Conservation (phyloP, 257 asterid species). For the Vinca minor region DNA sequence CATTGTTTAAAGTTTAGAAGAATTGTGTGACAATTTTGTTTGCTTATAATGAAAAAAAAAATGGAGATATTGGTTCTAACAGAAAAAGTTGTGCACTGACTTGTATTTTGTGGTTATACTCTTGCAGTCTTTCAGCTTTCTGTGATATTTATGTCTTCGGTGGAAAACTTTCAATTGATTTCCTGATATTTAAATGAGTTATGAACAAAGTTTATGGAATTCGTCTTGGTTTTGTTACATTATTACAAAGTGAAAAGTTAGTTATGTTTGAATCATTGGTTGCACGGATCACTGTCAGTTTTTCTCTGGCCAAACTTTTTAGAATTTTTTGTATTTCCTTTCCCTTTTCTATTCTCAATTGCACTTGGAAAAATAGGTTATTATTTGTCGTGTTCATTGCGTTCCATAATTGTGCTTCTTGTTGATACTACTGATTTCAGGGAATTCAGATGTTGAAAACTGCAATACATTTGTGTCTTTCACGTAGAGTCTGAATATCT, state of each 20-base stretch:
- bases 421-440: neutral
- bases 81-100: neutral
- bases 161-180: neutral
- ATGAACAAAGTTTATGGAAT: neutral
- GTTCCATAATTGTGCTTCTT: neutral
- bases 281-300: neutral
- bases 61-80: neutral
- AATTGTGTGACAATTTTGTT: neutral
- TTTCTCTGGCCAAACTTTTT: neutral
- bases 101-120: no score
- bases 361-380: neutral
- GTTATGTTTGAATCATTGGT: neutral
- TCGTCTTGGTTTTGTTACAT: neutral
- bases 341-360: neutral
- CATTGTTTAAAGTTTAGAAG: no score
- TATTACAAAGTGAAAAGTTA: neutral
- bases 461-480: neutral
- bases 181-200: neutral
- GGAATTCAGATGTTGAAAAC: neutral
- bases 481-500: neutral
- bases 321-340: neutral
- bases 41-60: conserved; percentile 1
- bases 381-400: neutral
- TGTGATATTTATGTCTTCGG: neutral
- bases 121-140: neutral